A percentile compares a stretch with the other conserved stretches of the same genome.
Conservation (phyloP, 2,329 filamentous ascomycete genomes). For the Claviceps capensis region DNA sequence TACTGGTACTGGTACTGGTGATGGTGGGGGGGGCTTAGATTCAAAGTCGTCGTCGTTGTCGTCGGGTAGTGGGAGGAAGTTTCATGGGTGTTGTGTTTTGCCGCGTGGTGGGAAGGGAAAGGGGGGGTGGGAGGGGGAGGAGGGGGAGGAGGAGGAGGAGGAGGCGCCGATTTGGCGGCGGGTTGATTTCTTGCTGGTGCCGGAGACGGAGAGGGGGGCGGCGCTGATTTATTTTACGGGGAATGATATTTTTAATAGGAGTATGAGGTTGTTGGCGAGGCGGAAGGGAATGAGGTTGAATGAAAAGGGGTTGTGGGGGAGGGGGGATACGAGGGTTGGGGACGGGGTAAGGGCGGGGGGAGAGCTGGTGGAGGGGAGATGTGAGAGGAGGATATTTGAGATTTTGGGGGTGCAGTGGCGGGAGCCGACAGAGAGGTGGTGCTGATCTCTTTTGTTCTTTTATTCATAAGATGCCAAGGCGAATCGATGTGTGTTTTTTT, state of each 20-base stretch:
- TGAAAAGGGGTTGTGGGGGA: slow-evolving; percentile 63
- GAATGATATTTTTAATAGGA: slow-evolving; percentile 88
- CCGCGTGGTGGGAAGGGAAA: slow-evolving; percentile 24
- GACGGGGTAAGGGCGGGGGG: slow-evolving; percentile 36
- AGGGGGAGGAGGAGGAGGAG: slow-evolving; percentile 5
- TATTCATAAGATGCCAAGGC: neutral
- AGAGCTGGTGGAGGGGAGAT: slow-evolving; percentile 55
- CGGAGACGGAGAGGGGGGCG: slow-evolving; percentile 64
- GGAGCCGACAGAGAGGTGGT: slow-evolving; percentile 62
- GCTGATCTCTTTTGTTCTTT: slow-evolving; percentile 25
- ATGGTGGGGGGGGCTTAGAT: too few species aligned
- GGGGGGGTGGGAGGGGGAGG: slow-evolving; percentile 13
- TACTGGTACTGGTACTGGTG: too few species aligned
- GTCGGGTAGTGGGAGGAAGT: slow-evolving; percentile 54
- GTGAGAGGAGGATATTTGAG: slow-evolving; percentile 72
- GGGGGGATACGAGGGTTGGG: slow-evolving; percentile 66
- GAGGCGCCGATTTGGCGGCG: slow-evolving; percentile 52
- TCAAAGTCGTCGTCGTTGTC: slow-evolving; percentile 14
- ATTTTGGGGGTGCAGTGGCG: slow-evolving; percentile 74
- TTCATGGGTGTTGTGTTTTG: slow-evolving; percentile 74
- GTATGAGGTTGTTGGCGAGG: slow-evolving; percentile 63
- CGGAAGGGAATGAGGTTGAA: slow-evolving; percentile 78
- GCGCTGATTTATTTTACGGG: slow-evolving; percentile 92
- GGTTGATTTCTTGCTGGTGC: slow-evolving; percentile 76
- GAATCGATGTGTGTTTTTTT: too few species aligned